Conservation (phyloP, 129 eudicot species). For the Apium graveolens region DNA sequence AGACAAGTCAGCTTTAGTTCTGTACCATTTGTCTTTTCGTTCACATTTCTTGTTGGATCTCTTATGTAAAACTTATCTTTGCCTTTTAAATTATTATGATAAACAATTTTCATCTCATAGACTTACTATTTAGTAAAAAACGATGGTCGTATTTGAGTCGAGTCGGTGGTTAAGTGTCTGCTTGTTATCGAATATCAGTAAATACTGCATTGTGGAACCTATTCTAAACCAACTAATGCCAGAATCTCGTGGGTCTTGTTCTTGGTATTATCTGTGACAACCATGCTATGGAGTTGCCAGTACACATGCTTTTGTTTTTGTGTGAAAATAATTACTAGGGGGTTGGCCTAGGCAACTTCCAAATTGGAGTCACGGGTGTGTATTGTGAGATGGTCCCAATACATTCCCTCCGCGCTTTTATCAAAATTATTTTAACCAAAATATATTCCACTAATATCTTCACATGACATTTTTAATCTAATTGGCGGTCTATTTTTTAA, state of each 20-base stretch:
- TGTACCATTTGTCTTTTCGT: not conserved
- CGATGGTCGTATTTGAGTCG: too few species aligned
- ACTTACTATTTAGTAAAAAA: too few species aligned
- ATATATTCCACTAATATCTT: too few species aligned
- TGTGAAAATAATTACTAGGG: conserved; percentile 4
- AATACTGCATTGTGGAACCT: not conserved
- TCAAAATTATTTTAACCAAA: too few species aligned
- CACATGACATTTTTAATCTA: too few species aligned
- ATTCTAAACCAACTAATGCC: not conserved
- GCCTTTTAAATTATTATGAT: too few species aligned
- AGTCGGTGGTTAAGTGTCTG: too few species aligned
- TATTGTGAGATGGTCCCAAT: not conserved
- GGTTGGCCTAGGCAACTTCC: not conserved
- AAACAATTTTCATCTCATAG: too few species aligned
- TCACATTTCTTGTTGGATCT: not conserved
- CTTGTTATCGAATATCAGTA: too few species aligned
- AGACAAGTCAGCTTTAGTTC: not conserved
- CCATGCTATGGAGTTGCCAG: not conserved
- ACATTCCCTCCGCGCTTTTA: too few species aligned
- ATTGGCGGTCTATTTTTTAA: too few species aligned
- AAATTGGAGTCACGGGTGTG: not conserved
- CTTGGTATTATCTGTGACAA: too few species aligned
- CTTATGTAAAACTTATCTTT: not conserved
- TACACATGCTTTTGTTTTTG: not conserved
- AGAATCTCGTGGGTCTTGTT: not conserved